Evolutionary conservation across 2,329 filamentous ascomycete species (phyloP).

Genomic region (Pestalotiopsis sp.): DNA sequence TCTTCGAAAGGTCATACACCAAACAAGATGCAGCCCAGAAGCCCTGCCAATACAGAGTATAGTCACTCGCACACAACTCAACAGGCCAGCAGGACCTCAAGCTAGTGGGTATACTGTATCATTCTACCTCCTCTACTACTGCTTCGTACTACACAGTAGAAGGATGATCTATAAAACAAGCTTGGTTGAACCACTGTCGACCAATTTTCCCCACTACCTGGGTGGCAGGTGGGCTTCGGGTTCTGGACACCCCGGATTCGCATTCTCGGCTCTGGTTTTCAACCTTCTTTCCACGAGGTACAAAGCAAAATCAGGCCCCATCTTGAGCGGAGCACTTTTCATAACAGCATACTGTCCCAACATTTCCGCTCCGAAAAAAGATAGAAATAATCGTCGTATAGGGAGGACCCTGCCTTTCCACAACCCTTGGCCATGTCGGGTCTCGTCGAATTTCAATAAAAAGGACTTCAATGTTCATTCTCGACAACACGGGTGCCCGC

Average conservation of each 20-base stretch:
- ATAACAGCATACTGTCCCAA: background rate
- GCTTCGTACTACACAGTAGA: too few relatives aligned
- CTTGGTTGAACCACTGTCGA: background rate
- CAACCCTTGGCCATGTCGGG: background rate
- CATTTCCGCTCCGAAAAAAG: background rate
- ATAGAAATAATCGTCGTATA: background rate
- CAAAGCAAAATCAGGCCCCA: background rate
- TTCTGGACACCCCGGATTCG: background rate
- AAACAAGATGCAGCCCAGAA: too few relatives aligned
- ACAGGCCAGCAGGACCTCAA: background rate
- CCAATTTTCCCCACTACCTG: background rate
- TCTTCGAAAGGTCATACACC: too few relatives aligned
- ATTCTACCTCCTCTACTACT: background rate
- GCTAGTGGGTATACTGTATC: background rate
- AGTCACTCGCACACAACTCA: background rate
- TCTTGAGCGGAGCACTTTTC: background rate
- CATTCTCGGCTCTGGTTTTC: background rate
- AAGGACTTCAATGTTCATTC: background rate
- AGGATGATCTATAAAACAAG: too few relatives aligned
- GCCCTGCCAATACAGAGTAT: background rate
- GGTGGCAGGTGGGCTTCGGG: background rate
- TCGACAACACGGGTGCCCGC: background rate
- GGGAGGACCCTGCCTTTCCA: background rate
- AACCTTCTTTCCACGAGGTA: background rate
- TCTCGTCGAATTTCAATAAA: background rate